A percentile compares a stretch with the other conserved stretches of the same genome.
These are phyloP conservation scores for Graphiopsis chlorocephala DNA, from an alignment of 2,329 filamentous ascomycete genomes.

Conservation along the genomic window DNA sequence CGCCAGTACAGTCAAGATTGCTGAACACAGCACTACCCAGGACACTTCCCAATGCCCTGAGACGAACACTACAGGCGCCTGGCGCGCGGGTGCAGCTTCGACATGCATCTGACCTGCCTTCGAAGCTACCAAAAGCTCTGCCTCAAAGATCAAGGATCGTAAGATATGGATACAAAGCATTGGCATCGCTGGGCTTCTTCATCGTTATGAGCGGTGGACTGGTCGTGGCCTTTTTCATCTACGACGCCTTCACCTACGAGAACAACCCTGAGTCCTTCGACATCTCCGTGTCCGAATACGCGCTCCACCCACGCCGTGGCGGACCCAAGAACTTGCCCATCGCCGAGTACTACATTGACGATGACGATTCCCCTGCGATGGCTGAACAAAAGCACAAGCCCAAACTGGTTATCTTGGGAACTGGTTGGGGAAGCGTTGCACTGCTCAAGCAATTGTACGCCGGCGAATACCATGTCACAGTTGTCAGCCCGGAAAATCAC, in stretches of 20 bases:
- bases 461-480: conserved; percentile 91
- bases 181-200: conserved; percentile 72
- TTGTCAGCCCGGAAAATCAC: conserved; percentile 92
- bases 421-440: conserved; percentile 92
- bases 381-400: conserved; percentile 79
- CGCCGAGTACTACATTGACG: conserved; percentile 81
- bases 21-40: conserved; percentile 10
- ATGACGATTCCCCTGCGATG: conserved; percentile 74
- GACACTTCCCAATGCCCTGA: conserved; percentile 20
- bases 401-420: conserved; percentile 84
- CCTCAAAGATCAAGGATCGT: conserved; percentile 28
- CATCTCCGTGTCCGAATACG: conserved; percentile 78
- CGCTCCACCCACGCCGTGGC: conserved; percentile 74
- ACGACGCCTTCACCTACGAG: conserved; percentile 88
- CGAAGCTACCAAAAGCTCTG: neutral
- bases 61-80: conserved; percentile 18
- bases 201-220: conserved; percentile 66
- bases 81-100: conserved; percentile 19
- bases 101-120: conserved; percentile 7
- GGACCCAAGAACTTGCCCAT: conserved; percentile 96
- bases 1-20: neutral
- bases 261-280: conserved; percentile 66
- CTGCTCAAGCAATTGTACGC: conserved; percentile 85
- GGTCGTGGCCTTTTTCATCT: conserved; percentile 83
- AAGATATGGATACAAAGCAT: conserved; percentile 64